A percentile compares a stretch with the other conserved stretches of the same genome.
Conservation (phyloP, 1,284 basidiomycete genomes). For the Gomphus bonarii region DNA sequence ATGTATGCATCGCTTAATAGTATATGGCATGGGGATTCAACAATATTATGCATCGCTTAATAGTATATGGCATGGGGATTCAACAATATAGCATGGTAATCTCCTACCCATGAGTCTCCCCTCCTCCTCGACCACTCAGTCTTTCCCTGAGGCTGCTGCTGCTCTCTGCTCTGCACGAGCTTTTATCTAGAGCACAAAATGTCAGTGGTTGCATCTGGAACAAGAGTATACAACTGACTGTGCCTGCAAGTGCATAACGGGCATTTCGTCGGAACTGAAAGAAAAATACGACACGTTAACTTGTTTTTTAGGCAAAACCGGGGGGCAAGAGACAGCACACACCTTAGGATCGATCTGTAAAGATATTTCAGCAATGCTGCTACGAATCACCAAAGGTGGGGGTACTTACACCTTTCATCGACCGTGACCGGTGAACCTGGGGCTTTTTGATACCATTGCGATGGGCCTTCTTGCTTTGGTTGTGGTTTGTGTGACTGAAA, state of each 20-base stretch:
- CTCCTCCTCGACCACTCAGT: neutral
- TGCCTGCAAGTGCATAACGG: constrained; percentile 66
- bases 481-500: constrained; percentile 79
- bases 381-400: constrained; percentile 4
- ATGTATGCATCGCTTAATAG: neutral
- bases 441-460: constrained; percentile 92
- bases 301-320: too few relatives aligned
- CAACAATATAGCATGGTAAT: neutral
- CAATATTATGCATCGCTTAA: neutral
- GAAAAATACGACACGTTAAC: constrained; percentile 15
- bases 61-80: neutral
- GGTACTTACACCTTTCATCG: constrained; percentile 80
- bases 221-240: constrained; percentile 20
- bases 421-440: constrained; percentile 67
- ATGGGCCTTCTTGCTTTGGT: constrained; percentile 93
- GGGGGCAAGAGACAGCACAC: constrained; percentile 20
- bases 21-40: neutral
- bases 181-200: constrained; percentile 37
- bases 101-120: neutral
- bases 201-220: constrained; percentile 8
- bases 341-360: constrained; percentile 79
- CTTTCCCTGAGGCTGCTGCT: constrained; percentile 19
- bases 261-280: constrained; percentile 80
- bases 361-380: constrained; percentile 10
- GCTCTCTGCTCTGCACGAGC: constrained; percentile 47